These are phyloP conservation scores for Thalassia testudinum DNA, from an alignment of 116 monocot genomes.

Conservation along the genomic window DNA sequence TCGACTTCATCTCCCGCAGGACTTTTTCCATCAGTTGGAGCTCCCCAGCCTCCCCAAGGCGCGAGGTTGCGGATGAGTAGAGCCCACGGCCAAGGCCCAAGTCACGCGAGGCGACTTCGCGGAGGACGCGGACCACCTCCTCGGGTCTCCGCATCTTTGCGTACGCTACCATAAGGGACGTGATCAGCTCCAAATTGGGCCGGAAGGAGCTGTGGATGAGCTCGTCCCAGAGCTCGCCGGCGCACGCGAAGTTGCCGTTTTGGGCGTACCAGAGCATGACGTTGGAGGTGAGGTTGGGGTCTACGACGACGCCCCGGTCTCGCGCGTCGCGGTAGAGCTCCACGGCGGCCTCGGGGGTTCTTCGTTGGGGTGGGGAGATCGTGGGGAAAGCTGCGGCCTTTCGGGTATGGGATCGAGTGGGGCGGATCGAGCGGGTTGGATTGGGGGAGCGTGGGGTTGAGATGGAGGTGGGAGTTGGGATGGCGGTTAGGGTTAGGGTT, in stretches of 20 bases:
- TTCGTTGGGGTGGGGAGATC: no score
- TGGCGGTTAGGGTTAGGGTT: no score
- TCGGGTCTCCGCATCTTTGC: conserved; percentile 24
- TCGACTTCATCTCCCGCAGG: conserved; percentile 34
- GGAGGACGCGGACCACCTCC: conserved; percentile 26
- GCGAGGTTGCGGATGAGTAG: conserved; percentile 37
- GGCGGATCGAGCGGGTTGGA: no score
- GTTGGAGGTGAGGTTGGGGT: no score
- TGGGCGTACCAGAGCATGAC: conserved; percentile 34
- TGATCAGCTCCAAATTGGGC: conserved; percentile 19
- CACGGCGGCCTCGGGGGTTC: no score
- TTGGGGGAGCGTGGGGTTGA: no score
- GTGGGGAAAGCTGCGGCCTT: no score
- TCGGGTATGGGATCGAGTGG: no score
- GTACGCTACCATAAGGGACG: conserved; percentile 30
- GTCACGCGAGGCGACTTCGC: conserved; percentile 21
- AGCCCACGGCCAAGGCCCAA: conserved; percentile 11
- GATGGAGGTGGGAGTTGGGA: no score
- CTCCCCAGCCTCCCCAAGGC: conserved; percentile 52
- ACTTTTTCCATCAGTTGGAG: conserved; percentile 49
- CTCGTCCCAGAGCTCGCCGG: conserved; percentile 42
- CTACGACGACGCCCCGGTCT: no score
- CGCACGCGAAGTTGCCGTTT: conserved; percentile 25
- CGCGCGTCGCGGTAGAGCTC: no score
- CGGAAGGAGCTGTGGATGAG: conserved; percentile 32